These are phyloP conservation scores for Penium margaritaceum DNA, from an alignment of 139 green algal species.

Conservation along the genomic window DNA sequence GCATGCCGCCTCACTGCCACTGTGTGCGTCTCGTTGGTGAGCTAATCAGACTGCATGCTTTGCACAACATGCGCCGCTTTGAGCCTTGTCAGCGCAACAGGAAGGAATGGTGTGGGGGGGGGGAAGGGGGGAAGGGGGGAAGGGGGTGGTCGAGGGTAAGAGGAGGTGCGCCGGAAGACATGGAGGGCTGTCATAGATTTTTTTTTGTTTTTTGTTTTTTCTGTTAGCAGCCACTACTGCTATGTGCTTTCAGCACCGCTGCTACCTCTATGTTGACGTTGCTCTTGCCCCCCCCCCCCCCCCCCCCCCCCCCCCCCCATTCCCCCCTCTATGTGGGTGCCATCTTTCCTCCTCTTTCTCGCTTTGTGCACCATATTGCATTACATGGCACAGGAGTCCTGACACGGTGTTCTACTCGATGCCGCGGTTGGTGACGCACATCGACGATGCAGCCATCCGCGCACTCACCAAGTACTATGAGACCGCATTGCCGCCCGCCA, in stretches of 20 bases:
- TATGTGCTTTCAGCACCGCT: background rate
- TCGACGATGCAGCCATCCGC: constrained; percentile 82
- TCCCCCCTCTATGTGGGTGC: no score
- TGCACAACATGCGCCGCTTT: no score
- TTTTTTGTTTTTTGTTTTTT: background rate
- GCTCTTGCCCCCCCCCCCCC: background rate
- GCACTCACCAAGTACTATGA: constrained; percentile 77
- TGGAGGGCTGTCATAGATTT: background rate
- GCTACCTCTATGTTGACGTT: background rate
- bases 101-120: no score
- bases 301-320: no score
- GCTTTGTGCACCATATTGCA: background rate
- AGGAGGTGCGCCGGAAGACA: no score
- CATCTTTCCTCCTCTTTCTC: background rate
- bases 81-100: no score
- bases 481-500: constrained; percentile 56
- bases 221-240: background rate
- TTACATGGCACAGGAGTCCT: background rate
- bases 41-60: no score
- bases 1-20: no score
- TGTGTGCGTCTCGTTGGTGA: no score
- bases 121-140: no score
- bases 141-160: no score
- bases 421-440: constrained; percentile 87
- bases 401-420: constrained; percentile 67